phyloP scores from a whole-genome alignment of 495 filamentous ascomycete genomes.

The Rhypophila decipiens region DNA sequence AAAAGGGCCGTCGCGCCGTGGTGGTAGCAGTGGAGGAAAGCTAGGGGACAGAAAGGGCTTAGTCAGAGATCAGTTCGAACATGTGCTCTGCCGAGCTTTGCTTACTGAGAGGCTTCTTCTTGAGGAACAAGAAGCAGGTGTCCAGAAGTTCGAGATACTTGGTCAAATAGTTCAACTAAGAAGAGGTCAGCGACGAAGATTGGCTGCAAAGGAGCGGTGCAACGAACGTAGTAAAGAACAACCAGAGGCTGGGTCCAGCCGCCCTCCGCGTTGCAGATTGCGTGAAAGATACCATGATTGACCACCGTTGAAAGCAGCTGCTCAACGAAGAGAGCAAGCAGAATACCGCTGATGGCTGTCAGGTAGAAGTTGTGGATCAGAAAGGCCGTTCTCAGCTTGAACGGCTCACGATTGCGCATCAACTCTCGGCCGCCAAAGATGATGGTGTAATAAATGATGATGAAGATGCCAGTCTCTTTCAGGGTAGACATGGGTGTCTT shows the following conservation, averaged over 20 bases:
- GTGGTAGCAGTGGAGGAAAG: slow-evolving; percentile 75
- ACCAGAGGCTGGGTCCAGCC: slow-evolving; percentile 77
- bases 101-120: slow-evolving; percentile 82
- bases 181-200: slow-evolving; percentile 24
- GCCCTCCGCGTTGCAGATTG: slow-evolving; percentile 62
- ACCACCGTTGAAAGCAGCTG: slow-evolving; percentile 63
- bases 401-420: slow-evolving; percentile 63
- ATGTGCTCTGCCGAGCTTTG: slow-evolving; percentile 33
- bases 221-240: slow-evolving; percentile 69
- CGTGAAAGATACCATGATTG: slow-evolving; percentile 62
- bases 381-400: slow-evolving; percentile 64
- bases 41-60: slow-evolving; percentile 44
- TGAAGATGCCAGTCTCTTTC: slow-evolving; percentile 55
- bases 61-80: slow-evolving; percentile 38
- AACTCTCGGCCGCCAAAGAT: slow-evolving; percentile 69
- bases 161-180: slow-evolving; percentile 74
- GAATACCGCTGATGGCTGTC: slow-evolving; percentile 59
- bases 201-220: neutral
- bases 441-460: slow-evolving; percentile 65
- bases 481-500: slow-evolving; percentile 66
- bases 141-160: slow-evolving; percentile 79
- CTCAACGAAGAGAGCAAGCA: slow-evolving; percentile 67
- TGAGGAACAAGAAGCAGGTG: slow-evolving; percentile 75
- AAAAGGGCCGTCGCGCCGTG: slow-evolving; percentile 78
- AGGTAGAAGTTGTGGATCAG: slow-evolving; percentile 78